Evolutionary conservation across 2,329 filamentous ascomycete genomes (phyloP).

Genomic region (Epichloe festucae): DNA sequence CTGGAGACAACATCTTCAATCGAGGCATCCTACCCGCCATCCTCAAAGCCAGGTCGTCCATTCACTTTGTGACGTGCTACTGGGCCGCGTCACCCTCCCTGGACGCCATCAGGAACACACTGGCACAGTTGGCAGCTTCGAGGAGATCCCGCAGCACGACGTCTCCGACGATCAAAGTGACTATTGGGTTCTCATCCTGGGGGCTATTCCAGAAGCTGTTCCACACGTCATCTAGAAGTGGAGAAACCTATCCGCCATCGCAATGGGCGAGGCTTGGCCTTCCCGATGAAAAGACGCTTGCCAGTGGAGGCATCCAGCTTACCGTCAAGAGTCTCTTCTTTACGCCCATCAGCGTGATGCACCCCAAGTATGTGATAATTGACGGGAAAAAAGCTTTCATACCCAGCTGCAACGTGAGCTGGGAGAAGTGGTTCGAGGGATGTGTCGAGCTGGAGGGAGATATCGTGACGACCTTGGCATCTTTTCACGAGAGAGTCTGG

Average conservation of each 20-base stretch:
- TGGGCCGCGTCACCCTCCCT: slow-evolving; percentile 58
- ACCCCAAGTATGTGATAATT: slow-evolving; percentile 69
- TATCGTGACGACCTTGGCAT: slow-evolving; percentile 46
- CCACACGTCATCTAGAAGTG: slow-evolving; percentile 50
- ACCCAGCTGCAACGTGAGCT: slow-evolving; percentile 74
- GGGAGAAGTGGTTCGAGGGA: slow-evolving; percentile 79
- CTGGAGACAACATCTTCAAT: slow-evolving; percentile 42
- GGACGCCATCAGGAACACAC: slow-evolving; percentile 40
- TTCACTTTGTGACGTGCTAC: slow-evolving; percentile 72
- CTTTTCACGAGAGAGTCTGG: slow-evolving; percentile 63
- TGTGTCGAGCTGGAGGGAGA: slow-evolving; percentile 54
- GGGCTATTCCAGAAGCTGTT: slow-evolving; percentile 63
- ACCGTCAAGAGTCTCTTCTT: slow-evolving; percentile 68
- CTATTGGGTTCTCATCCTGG: slow-evolving; percentile 64
- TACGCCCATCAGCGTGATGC: slow-evolving; percentile 72
- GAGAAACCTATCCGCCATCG: slow-evolving; percentile 45
- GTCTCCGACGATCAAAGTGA: slow-evolving; percentile 38
- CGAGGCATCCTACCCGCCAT: slow-evolving; percentile 48
- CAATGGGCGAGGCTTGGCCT: slow-evolving; percentile 55
- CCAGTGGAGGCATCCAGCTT: slow-evolving; percentile 50
- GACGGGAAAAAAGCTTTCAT: slow-evolving; percentile 56
- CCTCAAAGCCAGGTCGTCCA: slow-evolving; percentile 44
- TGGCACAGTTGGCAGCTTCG: slow-evolving; percentile 44
- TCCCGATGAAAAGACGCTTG: slow-evolving; percentile 37
- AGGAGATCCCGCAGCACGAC: slow-evolving; percentile 14